These are phyloP conservation scores for Acidomyces sp. DNA, from an alignment of 495 filamentous ascomycete genomes.

Conservation along the genomic window DNA sequence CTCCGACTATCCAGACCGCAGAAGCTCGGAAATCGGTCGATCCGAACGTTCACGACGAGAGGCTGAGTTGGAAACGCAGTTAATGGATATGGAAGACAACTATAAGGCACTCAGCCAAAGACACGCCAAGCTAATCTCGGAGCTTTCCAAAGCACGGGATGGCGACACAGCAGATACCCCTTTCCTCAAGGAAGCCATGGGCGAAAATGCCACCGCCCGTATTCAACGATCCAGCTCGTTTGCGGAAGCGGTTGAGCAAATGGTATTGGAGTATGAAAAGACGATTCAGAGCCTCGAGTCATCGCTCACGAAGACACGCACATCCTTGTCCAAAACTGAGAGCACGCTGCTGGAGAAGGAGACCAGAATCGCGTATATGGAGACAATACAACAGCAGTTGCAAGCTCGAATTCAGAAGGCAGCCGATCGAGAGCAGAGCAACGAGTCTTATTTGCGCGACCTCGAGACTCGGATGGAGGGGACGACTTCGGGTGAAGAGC, in stretches of 20 bases:
- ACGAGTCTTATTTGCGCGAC: conserved; percentile 82
- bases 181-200: conserved; percentile 42
- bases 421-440: conserved; percentile 75
- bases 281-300: conserved; percentile 91
- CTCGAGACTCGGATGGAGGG: conserved; percentile 80
- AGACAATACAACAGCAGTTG: conserved; percentile 82
- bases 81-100: conserved; percentile 87
- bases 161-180: conserved; percentile 40
- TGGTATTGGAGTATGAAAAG: conserved; percentile 96
- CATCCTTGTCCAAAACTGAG: conserved; percentile 70
- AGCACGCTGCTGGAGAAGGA: conserved; percentile 83
- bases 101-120: conserved; percentile 81
- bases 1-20: conserved; percentile 43
- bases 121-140: conserved; percentile 88
- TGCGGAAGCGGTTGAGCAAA: conserved; percentile 85
- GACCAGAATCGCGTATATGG: conserved; percentile 77
- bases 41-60: conserved; percentile 67
- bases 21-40: conserved; percentile 23
- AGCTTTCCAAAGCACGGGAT: conserved; percentile 76
- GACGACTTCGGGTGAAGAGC: conserved; percentile 82
- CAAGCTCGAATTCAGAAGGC: conserved; percentile 79
- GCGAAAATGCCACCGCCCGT: conserved; percentile 73
- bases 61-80: conserved; percentile 81
- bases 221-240: conserved; percentile 90
- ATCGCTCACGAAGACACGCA: conserved; percentile 77